Conservation (phyloP, 331 rosid genomes). For the Acacia concinna region DNA sequence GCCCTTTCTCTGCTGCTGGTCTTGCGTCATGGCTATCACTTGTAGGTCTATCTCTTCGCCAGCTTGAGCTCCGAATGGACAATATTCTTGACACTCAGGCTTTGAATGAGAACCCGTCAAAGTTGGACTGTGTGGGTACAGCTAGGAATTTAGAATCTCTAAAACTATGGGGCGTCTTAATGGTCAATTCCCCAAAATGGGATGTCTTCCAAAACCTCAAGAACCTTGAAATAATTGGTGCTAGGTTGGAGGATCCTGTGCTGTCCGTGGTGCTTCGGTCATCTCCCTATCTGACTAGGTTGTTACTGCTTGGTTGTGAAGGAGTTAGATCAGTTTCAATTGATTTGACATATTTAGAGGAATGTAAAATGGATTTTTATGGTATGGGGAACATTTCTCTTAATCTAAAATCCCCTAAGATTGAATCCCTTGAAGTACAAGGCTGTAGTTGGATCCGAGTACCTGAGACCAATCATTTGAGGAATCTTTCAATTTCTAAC, state of each 20-base stretch:
- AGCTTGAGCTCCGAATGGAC: constrained; percentile 87
- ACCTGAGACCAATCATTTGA: constrained; percentile 59
- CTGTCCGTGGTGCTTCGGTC: constrained; percentile 55
- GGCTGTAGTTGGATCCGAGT: constrained; percentile 96
- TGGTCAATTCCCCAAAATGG: constrained; percentile 72
- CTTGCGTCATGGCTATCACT: constrained; percentile 80
- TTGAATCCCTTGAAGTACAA: constrained; percentile 88
- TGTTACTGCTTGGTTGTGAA: constrained; percentile 81
- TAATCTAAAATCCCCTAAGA: constrained; percentile 56
- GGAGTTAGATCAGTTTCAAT: constrained; percentile 68
- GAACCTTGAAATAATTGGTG: constrained; percentile 87
- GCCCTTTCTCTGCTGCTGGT: constrained; percentile 76
- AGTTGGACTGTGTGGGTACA: constrained; percentile 63
- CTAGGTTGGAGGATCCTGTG: constrained; percentile 68
- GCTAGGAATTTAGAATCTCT: constrained; percentile 70
- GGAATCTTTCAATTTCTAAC: constrained; percentile 70
- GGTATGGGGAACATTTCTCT: constrained; percentile 78
- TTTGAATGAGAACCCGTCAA: constrained; percentile 54
- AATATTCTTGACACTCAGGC: constrained; percentile 50
- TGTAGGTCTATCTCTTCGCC: constrained; percentile 57
- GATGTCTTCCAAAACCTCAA: constrained; percentile 58
- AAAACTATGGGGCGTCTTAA: constrained; percentile 86
- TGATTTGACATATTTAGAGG: constrained; percentile 58
- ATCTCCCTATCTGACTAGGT: constrained; percentile 71
- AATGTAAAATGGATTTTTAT: constrained; percentile 83